phyloP scores from a whole-genome alignment of 1,284 basidiomycete genomes.

The Naganishia sp. region DNA sequence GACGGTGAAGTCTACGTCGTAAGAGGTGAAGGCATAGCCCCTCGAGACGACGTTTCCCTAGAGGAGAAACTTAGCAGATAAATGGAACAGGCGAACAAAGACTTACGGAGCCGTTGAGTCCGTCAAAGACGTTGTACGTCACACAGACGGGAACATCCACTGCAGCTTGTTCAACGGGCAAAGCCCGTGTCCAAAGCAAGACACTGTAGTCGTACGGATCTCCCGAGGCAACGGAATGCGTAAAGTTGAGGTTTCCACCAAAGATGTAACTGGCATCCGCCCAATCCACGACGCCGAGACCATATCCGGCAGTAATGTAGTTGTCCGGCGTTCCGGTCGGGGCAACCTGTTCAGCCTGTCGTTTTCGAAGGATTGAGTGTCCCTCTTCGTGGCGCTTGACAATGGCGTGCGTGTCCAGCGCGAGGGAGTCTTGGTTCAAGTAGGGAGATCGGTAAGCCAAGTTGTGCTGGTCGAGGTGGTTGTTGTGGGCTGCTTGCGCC shows the following conservation, averaged over 20 bases:
- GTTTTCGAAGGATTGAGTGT: constrained; percentile 29
- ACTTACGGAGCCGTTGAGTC: constrained; percentile 36
- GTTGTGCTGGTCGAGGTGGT: constrained; percentile 36
- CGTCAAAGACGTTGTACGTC: constrained; percentile 56
- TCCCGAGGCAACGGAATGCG: constrained; percentile 58
- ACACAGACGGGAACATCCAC: constrained; percentile 65
- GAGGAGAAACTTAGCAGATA: constrained; percentile 35
- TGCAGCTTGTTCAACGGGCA: constrained; percentile 55
- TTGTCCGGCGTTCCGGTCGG: constrained; percentile 34
- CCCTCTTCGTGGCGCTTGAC: constrained; percentile 35
- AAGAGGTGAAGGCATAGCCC: constrained; percentile 62
- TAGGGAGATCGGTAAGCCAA: constrained; percentile 43
- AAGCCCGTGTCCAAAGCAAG: constrained; percentile 65
- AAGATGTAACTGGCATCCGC: constrained; percentile 41
- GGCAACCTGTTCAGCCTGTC: constrained; percentile 30
- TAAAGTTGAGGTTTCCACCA: constrained; percentile 31
- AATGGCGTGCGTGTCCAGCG: constrained; percentile 35
- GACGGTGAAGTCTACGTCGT: constrained; percentile 66
- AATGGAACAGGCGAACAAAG: constrained; percentile 11
- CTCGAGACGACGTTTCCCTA: constrained; percentile 56
- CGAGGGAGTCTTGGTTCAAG: constrained; percentile 35
- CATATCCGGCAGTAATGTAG: constrained; percentile 36
- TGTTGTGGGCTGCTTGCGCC: constrained; percentile 10
- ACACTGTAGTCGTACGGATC: constrained; percentile 65
- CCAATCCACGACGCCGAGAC: constrained; percentile 36